Evolutionary conservation across 352 stramenopile species (phyloP).

Genomic region (Albugo candida): DNA sequence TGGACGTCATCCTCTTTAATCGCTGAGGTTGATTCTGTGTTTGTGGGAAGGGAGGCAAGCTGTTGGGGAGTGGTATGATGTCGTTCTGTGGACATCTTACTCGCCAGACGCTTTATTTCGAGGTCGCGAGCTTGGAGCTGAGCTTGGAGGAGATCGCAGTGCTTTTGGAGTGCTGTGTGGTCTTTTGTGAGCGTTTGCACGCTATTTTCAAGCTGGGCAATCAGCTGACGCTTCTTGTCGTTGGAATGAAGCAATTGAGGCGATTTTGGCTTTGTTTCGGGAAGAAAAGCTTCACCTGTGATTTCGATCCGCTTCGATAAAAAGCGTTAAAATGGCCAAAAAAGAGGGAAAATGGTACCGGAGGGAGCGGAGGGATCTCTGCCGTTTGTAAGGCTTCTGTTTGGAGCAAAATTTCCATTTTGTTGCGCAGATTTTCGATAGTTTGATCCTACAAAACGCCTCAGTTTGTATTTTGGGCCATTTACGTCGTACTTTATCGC

Average conservation of each 20-base stretch:
- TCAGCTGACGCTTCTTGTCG: slow-evolving; percentile 12
- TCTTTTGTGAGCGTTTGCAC: slow-evolving; percentile 22
- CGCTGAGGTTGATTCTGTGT: slow-evolving; percentile 6
- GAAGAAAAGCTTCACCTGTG: no score
- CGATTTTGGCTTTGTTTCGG: slow-evolving; percentile 1
- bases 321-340: neutral
- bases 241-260: neutral
- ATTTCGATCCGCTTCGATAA: no score
- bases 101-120: slow-evolving; percentile 40
- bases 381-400: slow-evolving; percentile 7
- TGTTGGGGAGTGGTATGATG: neutral
- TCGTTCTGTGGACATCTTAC: neutral
- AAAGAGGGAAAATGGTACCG: neutral
- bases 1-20: slow-evolving; percentile 31
- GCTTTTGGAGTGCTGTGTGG: slow-evolving; percentile 19
- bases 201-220: slow-evolving; percentile 24
- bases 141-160: slow-evolving; percentile 20
- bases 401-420: slow-evolving; percentile 32
- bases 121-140: slow-evolving; percentile 41
- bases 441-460: slow-evolving; percentile 24
- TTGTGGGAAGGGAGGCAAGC: neutral
- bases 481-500: slow-evolving; percentile 24
- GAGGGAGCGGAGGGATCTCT: neutral
- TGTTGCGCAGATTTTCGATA: slow-evolving; percentile 34
- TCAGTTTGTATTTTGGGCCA: neutral